Conservation (phyloP, 257 asterid species). For the Nyctanthes arbortristis region DNA sequence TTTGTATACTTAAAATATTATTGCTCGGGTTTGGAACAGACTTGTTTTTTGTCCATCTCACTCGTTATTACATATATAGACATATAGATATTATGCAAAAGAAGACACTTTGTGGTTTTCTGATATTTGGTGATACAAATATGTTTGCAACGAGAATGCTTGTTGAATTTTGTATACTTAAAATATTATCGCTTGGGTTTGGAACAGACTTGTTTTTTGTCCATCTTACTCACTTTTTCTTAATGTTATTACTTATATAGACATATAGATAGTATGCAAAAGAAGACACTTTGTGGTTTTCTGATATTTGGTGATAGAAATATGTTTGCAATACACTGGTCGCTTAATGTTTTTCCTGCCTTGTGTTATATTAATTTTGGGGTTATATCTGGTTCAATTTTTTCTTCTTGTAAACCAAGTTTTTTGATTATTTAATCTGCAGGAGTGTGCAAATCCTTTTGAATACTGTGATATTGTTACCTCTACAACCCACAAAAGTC, state of each 20-base stretch:
- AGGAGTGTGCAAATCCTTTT: constrained; percentile 81
- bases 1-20: not conserved
- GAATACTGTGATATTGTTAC: constrained; percentile 82
- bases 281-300: not conserved
- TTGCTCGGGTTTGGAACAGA: not conserved
- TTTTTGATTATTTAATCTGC: constrained; percentile 22
- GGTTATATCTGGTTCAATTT: not conserved
- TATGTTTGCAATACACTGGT: constrained; percentile 6
- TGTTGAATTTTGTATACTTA: too few relatives aligned
- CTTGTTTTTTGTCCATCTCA: not conserved
- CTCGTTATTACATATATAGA: not conserved
- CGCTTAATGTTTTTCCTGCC: constrained; percentile 7
- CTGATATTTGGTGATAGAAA: not conserved
- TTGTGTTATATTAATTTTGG: constrained; percentile 4
- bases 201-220: not conserved
- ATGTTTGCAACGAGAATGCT: constrained; percentile 7
- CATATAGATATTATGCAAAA: not conserved
- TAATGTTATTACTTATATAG: not conserved
- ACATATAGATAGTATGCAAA: not conserved
- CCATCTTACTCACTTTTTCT: not conserved
- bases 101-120: not conserved
- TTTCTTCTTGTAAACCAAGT: not conserved
- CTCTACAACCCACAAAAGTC: constrained; percentile 93
- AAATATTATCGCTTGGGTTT: not conserved
- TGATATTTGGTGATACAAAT: not conserved